Conservation (phyloP, 345 rosid genomes). For the Populus pruinosa region DNA sequence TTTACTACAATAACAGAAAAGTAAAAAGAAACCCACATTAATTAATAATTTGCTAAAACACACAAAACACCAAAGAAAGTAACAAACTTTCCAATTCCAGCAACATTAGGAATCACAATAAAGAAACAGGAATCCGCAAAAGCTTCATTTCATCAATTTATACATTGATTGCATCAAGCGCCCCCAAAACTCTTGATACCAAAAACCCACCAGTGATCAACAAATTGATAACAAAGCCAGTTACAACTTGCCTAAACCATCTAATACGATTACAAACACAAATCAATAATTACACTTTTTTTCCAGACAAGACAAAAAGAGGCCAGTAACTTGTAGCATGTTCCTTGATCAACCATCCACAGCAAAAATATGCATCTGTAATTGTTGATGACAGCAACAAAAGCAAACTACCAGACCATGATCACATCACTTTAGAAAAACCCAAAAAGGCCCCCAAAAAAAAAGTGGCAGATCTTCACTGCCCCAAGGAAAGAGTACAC, state of each 20-base stretch:
- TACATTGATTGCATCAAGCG: conserved; percentile 10
- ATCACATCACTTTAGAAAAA: background rate
- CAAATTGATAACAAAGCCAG: background rate
- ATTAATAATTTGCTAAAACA: background rate
- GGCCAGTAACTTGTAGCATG: background rate
- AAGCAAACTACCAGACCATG: background rate
- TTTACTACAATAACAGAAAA: background rate
- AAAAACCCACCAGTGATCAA: conserved; percentile 1
- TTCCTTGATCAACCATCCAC: background rate
- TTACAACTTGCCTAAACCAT: background rate
- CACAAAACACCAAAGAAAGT: background rate
- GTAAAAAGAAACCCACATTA: background rate
- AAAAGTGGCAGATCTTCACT: conserved; percentile 23
- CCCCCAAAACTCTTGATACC: background rate
- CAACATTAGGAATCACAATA: background rate
- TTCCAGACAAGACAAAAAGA: background rate
- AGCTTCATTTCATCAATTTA: background rate
- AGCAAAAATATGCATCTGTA: background rate
- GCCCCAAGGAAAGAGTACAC: background rate
- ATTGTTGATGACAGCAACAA: background rate
- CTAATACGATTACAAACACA: background rate
- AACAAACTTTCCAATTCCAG: background rate
- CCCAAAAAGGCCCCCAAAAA: background rate
- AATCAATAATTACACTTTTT: background rate
- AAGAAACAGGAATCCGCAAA: background rate